Percentiles rank a stretch among this genome's conserved stretches.
Evolutionary conservation across 208 protist species (phyloP).

Genomic region (Trypanosoma lewisi): DNA sequence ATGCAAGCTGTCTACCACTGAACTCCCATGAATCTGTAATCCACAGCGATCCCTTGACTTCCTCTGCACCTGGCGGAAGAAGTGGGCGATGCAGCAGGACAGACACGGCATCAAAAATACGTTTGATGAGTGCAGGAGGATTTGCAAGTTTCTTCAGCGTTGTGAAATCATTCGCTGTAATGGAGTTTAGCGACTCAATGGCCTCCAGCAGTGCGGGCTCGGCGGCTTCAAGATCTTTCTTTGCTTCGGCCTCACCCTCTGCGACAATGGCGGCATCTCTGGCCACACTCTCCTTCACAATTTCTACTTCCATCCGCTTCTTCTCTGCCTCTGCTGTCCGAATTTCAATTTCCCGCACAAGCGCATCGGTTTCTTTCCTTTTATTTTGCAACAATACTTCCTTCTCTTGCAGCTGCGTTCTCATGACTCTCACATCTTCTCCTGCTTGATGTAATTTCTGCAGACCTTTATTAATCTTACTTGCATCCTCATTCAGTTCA

Average conservation of each 20-base stretch:
- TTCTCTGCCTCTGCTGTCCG: slow-evolving; percentile 94
- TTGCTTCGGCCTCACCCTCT: slow-evolving; percentile 92
- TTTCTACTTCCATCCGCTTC: slow-evolving; percentile 93
- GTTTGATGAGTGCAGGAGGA: slow-evolving; percentile 96
- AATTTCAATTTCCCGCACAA: slow-evolving; percentile 94
- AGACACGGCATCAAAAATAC: slow-evolving; percentile 97
- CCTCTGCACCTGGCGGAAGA: slow-evolving; percentile 66
- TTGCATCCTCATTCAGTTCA: slow-evolving; percentile 88
- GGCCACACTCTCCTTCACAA: slow-evolving; percentile 90
- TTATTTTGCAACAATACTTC: slow-evolving; percentile 91
- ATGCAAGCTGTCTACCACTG: slow-evolving; percentile 78
- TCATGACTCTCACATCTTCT: slow-evolving; percentile 93
- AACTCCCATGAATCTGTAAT: slow-evolving; percentile 92
- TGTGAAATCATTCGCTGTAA: slow-evolving; percentile 92
- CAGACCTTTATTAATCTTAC: slow-evolving; percentile 93
- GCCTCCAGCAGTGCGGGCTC: slow-evolving; percentile 93
- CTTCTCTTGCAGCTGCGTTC: slow-evolving; percentile 94
- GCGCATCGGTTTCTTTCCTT: slow-evolving; percentile 90
- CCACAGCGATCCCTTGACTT: slow-evolving; percentile 85
- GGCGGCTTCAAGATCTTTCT: slow-evolving; percentile 93
- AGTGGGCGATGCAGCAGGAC: slow-evolving; percentile 89
- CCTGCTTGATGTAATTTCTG: slow-evolving; percentile 93
- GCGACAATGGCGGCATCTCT: slow-evolving; percentile 89
- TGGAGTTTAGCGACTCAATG: slow-evolving; percentile 93
- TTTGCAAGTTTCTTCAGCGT: slow-evolving; percentile 94